These are phyloP conservation scores for Sclerotinia minor DNA, from an alignment of 2,329 filamentous ascomycete species.

Conservation along the genomic window DNA sequence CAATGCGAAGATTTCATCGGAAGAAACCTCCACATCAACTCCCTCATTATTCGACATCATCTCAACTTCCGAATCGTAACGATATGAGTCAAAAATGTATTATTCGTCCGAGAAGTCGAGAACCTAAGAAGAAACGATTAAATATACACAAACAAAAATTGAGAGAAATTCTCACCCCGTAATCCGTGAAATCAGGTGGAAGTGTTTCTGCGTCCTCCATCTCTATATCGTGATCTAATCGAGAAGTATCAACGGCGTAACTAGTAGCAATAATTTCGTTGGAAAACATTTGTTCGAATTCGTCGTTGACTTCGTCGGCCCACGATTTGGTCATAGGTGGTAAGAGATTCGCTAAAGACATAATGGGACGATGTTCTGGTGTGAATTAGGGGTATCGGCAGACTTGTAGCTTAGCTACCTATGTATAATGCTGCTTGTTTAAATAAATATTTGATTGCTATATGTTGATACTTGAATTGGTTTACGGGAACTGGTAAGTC, in stretches of 20 bases:
- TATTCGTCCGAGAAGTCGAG: neutral
- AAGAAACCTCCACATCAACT: neutral
- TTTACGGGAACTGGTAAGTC: too few species aligned
- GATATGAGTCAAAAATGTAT: neutral
- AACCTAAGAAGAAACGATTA: neutral
- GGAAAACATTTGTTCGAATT: neutral
- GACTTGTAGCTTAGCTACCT: neutral
- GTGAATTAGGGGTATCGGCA: neutral
- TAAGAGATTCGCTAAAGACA: slow-evolving; percentile 16
- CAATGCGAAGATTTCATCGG: neutral
- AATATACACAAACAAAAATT: neutral
- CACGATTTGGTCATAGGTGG: slow-evolving; percentile 7
- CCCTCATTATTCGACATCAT: neutral
- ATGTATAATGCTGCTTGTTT: neutral
- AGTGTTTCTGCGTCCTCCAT: neutral
- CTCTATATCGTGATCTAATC: neutral
- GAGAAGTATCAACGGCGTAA: neutral
- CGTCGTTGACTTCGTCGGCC: slow-evolving; percentile 15
- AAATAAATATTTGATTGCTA: neutral
- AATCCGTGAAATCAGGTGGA: slow-evolving; percentile 10
- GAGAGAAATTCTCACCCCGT: neutral
- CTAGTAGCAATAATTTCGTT: too few species aligned
- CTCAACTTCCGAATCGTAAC: neutral
- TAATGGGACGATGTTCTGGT: neutral
- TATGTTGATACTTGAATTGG: neutral